A percentile compares a stretch with the other conserved stretches of the same genome.
These are phyloP conservation scores for Astragalus glycyphyllos DNA, from an alignment of 306 rosid species.

Conservation along the genomic window DNA sequence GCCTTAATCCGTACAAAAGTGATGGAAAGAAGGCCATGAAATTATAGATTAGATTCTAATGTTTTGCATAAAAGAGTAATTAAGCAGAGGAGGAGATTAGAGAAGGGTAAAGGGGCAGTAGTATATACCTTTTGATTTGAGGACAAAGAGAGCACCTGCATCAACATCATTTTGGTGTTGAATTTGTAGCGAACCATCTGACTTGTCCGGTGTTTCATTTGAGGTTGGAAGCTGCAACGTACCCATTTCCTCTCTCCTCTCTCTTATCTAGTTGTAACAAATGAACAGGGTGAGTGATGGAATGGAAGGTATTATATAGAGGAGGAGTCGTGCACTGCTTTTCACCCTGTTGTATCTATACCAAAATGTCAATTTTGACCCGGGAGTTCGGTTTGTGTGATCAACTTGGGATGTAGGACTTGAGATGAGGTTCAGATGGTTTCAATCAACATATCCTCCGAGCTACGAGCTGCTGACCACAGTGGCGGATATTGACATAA, in stretches of 20 bases:
- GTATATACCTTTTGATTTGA: constrained; percentile 89
- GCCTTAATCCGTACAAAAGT: background rate
- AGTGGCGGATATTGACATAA: too few relatives aligned
- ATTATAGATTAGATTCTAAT: too few relatives aligned
- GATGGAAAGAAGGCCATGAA: constrained; percentile 1
- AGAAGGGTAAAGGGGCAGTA: background rate
- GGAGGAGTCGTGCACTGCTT: background rate
- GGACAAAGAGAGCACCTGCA: constrained; percentile 89
- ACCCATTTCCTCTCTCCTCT: constrained; percentile 44
- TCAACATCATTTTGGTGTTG: constrained; percentile 47
- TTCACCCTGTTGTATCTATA: too few relatives aligned
- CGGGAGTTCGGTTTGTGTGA: too few relatives aligned
- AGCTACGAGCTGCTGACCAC: too few relatives aligned
- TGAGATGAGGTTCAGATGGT: too few relatives aligned
- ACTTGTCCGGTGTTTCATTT: constrained; percentile 39
- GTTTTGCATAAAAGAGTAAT: too few relatives aligned
- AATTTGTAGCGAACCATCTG: constrained; percentile 33
- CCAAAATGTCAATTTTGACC: too few relatives aligned
- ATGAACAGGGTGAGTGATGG: background rate
- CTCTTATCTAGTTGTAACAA: background rate
- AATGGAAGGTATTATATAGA: background rate
- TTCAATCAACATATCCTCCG: too few relatives aligned
- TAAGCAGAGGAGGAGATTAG: too few relatives aligned
- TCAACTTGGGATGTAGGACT: background rate
- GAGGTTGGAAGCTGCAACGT: constrained; percentile 42